Base-by-base conservation (phyloP, 257 asterid genomes). In the Jasminum sambac region DNA sequence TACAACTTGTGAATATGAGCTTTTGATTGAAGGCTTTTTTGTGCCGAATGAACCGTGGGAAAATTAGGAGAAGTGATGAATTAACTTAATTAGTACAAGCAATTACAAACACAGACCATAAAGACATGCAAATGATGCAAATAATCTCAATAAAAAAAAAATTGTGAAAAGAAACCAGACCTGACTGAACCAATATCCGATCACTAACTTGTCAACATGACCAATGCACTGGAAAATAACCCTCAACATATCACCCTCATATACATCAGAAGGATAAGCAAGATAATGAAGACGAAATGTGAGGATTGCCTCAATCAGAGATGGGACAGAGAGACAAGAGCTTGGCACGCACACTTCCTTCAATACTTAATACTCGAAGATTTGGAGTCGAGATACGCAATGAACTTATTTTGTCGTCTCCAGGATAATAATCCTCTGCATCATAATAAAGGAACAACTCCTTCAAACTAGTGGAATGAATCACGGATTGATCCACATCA, bases 111-210 rank as follows among this genome's bases (percentile, higher is more conserved):
- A n/a, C n/a, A n/a, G n/a, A n/a, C n/a, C n/a, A n/a, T n/a, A n/a
- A n/a, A n/a, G n/a, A n/a, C n/a, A n/a, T n/a, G n/a, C n/a, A n/a
- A n/a, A n/a, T n/a, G n/a, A n/a, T n/a, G n/a, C n/a, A n/a, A n/a
- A n/a, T n/a, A n/a, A n/a, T n/a, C n/a, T n/a, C n/a, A n/a, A n/a
- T n/a, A n/a, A n/a, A n/a, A n/a, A n/a, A n/a, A n/a, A n/a, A n/a
- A n/a, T n/a, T n/a, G n/a, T n/a, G n/a, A 30, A 30, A 30, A 1
- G 2, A 30, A 30, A 30, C 36, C 75, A 16, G 30, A 71, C 75
- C 69, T 71, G 8, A 23, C 61, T 46, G 65, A 59, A 63, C 75
- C 63, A 44, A 17, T 8, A 9, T 36, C 63, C 75, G 62, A 71
- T 17, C 8, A 41, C 17, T 24, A 71, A 64, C 57, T 38, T 42